Evolutionary conservation across 305 asterid species (phyloP).

Genomic region (Solanum hybrid): DNA sequence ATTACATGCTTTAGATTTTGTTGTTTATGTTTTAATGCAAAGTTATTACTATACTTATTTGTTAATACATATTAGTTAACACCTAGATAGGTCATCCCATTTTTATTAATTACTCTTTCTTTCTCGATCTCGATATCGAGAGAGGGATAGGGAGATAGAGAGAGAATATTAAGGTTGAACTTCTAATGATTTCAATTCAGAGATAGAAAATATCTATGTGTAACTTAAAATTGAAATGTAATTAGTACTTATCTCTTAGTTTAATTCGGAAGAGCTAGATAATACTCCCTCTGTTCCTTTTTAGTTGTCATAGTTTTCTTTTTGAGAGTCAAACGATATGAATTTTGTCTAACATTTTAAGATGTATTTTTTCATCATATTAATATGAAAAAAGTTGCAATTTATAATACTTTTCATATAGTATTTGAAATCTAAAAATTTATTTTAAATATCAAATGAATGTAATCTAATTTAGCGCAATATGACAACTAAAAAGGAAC

Average conservation of each 20-base stretch:
- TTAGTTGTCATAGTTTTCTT: not conserved
- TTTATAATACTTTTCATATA: no score
- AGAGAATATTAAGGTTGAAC: not conserved
- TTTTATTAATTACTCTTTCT: not conserved
- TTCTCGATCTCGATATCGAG: not conserved
- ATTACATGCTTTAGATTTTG: not conserved
- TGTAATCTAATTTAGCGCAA: not conserved
- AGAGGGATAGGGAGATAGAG: not conserved
- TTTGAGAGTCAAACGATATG: no score
- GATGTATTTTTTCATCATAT: no score
- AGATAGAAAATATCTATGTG: not conserved
- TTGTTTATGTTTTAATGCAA: not conserved
- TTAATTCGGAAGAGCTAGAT: not conserved
- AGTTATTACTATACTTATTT: not conserved
- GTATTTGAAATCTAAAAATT: no score
- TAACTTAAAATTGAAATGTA: not conserved
- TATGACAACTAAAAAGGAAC: no score
- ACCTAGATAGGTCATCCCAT: not conserved
- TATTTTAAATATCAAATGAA: no score
- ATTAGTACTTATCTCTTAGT: not conserved
- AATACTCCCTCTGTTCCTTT: no score
- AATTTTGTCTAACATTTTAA: not conserved
- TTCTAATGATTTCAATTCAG: not conserved
- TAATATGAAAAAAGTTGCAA: no score
- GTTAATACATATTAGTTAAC: not conserved